Base-by-base conservation (phyloP, 495 filamentous ascomycete genomes). In the Cercophora sp. region DNA sequence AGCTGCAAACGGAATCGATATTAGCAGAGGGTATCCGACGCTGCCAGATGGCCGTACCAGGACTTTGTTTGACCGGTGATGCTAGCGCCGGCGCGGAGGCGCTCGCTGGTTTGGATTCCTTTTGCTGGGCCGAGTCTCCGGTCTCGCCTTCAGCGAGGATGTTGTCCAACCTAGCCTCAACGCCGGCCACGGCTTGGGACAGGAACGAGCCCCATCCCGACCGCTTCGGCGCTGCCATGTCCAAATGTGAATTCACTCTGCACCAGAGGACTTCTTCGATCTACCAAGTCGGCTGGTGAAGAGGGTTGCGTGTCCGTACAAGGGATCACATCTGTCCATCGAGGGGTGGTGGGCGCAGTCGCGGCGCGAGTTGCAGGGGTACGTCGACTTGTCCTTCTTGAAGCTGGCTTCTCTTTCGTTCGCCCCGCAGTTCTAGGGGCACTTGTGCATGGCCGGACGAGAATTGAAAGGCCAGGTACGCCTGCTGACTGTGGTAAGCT, bases 81-180 rank as follows among this genome's bases (percentile, higher is more conserved):
- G 48, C 16, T 22, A 51, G 54, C 4, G 54, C 34, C 15, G 55
- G 48, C 19, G 48, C 25, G 5, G 48, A 22, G 5, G 26, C 11
- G 18, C 34, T 8, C 2, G 45, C 52, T 11, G 51, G 58, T 41
- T 59, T 68, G 44, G 49, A 23, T 11, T 57, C 63, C 59, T 61
- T 69, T 47, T 52, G 53, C 62, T 63, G 59, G 44, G 51, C 66
- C 25, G 52, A 51, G 44, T 60, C 44, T 8, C 73, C 79, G 15
- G 16, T 25, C 15, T 87, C 83, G 26, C 84, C 80, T 34, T 96
- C 91, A 52, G 91, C 84, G 52, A 99, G 77, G 48, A 99, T 96
- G 41, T 80, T 88, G 66, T 99, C 93, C 34, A 99, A 76, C 41
- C 88, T 83, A 52, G 91, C 94, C 70, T 99, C 93, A 40, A 99